Percentiles rank a stretch among this genome's conserved stretches.
Evolutionary conservation across 2,329 filamentous ascomycete genomes (phyloP).

Genomic region (Lachnellula cervina): DNA sequence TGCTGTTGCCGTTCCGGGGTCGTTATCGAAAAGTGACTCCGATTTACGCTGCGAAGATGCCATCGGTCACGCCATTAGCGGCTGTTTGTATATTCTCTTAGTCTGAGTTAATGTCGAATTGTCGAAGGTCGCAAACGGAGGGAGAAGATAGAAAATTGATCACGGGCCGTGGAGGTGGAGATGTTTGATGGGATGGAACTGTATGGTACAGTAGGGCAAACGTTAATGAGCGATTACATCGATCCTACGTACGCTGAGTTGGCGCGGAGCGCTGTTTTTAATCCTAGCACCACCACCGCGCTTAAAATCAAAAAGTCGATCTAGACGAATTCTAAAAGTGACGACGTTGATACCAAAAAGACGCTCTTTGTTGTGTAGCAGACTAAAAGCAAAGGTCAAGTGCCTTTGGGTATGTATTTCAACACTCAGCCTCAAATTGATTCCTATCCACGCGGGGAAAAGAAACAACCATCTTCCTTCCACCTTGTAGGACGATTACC

Average conservation of each 20-base stretch:
- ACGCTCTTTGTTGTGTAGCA: too few species aligned
- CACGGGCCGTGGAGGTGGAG: not conserved
- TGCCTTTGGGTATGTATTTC: too few species aligned
- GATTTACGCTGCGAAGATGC: constrained; percentile 15
- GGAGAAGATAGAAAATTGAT: not conserved
- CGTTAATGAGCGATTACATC: too few species aligned
- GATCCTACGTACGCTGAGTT: too few species aligned
- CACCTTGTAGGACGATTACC: too few species aligned
- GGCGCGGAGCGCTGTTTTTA: too few species aligned
- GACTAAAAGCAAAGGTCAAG: too few species aligned
- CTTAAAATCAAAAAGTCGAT: not conserved
- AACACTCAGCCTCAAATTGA: too few species aligned
- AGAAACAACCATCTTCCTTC: too few species aligned
- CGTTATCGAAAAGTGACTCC: constrained; percentile 12
- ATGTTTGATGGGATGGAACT: not conserved
- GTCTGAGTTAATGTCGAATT: not conserved
- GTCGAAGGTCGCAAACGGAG: too few species aligned
- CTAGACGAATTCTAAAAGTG: not conserved
- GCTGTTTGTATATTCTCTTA: not conserved
- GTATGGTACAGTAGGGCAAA: not conserved
- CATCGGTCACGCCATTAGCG: constrained; percentile 14
- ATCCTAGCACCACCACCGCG: too few species aligned
- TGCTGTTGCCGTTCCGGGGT: constrained; percentile 7
- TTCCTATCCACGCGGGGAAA: too few species aligned
- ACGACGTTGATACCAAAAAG: not conserved